Conservation (phyloP, 352 stramenopile genomes). For the Phytophthora vignae region DNA sequence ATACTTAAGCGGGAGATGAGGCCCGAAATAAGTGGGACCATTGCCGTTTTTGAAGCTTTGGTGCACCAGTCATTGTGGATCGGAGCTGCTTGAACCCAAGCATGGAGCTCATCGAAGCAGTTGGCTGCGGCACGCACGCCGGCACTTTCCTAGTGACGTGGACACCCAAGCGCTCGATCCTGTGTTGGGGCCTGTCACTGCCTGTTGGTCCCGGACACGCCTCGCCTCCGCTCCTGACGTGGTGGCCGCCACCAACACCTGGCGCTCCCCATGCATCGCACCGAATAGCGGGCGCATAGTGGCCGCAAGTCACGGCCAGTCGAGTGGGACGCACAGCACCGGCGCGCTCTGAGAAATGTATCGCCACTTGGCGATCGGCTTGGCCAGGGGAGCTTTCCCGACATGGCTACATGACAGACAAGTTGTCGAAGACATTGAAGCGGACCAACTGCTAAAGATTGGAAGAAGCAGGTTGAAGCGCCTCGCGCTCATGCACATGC, state of each 20-base stretch:
- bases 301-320: constrained; percentile 23
- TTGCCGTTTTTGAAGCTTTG: neutral
- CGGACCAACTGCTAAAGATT: no score
- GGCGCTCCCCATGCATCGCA: constrained; percentile 25
- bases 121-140: neutral
- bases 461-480: neutral
- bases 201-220: constrained; percentile 5
- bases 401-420: constrained; percentile 18
- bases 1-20: neutral
- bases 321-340: constrained; percentile 17
- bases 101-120: neutral
- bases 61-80: neutral
- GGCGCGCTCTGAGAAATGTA: neutral
- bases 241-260: constrained; percentile 12
- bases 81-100: no score
- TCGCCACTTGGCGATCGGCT: constrained; percentile 14
- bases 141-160: constrained; percentile 15
- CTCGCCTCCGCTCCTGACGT: constrained; percentile 18
- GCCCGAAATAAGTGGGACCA: neutral
- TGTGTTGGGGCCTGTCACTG: constrained; percentile 6
- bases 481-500: neutral
- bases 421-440: no score
- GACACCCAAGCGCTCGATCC: neutral
- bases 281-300: constrained; percentile 17
- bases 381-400: constrained; percentile 19